Conservation (phyloP, 108 stramenopile species). For the Chaetoceros muelleri region DNA sequence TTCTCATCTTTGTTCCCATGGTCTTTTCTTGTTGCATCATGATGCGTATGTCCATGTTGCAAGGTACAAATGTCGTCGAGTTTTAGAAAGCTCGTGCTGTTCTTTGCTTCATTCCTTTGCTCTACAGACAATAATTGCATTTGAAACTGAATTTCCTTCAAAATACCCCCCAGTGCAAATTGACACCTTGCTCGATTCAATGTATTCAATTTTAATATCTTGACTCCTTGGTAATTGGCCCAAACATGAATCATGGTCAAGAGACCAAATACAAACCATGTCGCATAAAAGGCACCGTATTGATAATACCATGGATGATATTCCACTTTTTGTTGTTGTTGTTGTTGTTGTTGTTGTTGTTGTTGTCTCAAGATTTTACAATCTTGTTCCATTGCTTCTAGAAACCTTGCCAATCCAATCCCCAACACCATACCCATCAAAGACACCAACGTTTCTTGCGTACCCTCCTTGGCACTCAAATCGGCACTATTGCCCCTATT, state of each 20-base stretch:
- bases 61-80: no score
- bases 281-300: constrained; percentile 9
- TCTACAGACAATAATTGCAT: no score
- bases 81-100: no score
- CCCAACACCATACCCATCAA: constrained; percentile 84
- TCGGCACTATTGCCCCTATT: constrained; percentile 82
- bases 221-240: constrained; percentile 85
- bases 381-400: constrained; percentile 32
- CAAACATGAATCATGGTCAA: constrained; percentile 85
- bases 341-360: constrained; percentile 4
- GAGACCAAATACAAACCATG: constrained; percentile 68
- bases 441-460: constrained; percentile 93
- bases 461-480: constrained; percentile 87
- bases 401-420: constrained; percentile 31
- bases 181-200: constrained; percentile 50
- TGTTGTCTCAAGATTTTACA: no score
- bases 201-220: constrained; percentile 56
- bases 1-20: no score
- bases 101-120: no score
- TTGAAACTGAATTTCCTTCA: no score
- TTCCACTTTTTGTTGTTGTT: background rate
- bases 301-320: constrained; percentile 5
- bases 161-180: constrained; percentile 10
- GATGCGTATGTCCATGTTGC: no score
- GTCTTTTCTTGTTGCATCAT: no score